These are phyloP conservation scores for Erysimum pusillum DNA, from an alignment of 441 rosid species.

Conservation along the genomic window DNA sequence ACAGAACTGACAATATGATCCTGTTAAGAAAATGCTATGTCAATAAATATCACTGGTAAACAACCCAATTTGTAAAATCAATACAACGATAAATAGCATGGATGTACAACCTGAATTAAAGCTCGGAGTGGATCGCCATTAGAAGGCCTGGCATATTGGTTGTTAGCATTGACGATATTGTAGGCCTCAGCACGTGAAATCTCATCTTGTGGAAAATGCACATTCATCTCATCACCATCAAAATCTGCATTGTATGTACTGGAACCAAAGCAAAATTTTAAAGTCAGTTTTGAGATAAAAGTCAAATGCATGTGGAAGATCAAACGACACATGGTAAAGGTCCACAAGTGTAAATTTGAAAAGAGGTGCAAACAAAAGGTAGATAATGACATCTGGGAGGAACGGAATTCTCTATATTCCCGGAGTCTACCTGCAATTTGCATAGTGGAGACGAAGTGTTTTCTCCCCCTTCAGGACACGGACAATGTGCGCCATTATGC, in stretches of 20 bases:
- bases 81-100: slow-evolving; percentile 24
- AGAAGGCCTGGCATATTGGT: slow-evolving; percentile 96
- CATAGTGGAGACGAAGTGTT: slow-evolving; percentile 99
- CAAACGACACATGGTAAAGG: slow-evolving; percentile 9
- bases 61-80: slow-evolving; percentile 25
- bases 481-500: slow-evolving; percentile 97
- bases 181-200: slow-evolving; percentile 99
- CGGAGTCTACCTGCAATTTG: slow-evolving; percentile 98
- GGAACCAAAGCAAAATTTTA: slow-evolving; percentile 45
- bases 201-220: slow-evolving; percentile 99
- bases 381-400: slow-evolving; percentile 12
- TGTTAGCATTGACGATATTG: slow-evolving; percentile 98
- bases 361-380: slow-evolving; percentile 4
- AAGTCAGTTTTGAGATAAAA: slow-evolving; percentile 29
- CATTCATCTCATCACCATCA: slow-evolving; percentile 99
- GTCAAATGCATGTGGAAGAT: slow-evolving; percentile 29
- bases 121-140: slow-evolving; percentile 94
- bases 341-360: slow-evolving; percentile 14
- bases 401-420: neutral
- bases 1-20: slow-evolving; percentile 94
- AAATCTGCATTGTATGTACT: slow-evolving; percentile 99
- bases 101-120: slow-evolving; percentile 83
- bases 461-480: slow-evolving; percentile 96
- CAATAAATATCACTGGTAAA: slow-evolving; percentile 25
- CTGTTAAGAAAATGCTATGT: slow-evolving; percentile 55